Evolutionary conservation across 768 basidiomycete genomes (phyloP).

Genomic region (Agrocybe pediades): DNA sequence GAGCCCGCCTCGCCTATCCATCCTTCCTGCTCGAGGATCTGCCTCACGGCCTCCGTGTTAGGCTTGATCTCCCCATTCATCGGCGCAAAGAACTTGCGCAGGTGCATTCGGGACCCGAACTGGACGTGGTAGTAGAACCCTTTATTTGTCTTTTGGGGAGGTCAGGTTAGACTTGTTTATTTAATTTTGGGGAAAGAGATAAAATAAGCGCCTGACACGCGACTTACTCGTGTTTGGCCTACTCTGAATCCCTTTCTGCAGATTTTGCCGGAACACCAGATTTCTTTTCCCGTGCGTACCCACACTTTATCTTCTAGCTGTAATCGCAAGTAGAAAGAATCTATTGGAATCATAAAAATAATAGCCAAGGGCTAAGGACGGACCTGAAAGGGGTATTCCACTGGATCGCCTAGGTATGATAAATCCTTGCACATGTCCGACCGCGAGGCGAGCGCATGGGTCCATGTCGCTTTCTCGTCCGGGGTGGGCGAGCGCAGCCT

Average conservation of each 20-base stretch:
- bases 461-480: neutral
- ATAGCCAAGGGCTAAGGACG: neutral
- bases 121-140: slow-evolving; percentile 58
- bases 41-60: slow-evolving; percentile 45
- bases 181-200: neutral
- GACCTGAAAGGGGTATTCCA: slow-evolving; percentile 52
- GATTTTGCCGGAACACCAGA: slow-evolving; percentile 54
- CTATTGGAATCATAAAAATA: neutral
- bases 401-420: neutral
- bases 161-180: no score
- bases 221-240: slow-evolving; percentile 49
- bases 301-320: slow-evolving; percentile 48
- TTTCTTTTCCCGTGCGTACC: slow-evolving; percentile 50
- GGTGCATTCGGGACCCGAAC: slow-evolving; percentile 40
- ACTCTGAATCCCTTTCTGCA: slow-evolving; percentile 43
- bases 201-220: slow-evolving; percentile 13
- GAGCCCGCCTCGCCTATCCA: slow-evolving; percentile 35
- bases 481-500: neutral
- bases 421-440: neutral
- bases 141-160: slow-evolving; percentile 8
- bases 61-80: slow-evolving; percentile 71
- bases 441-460: neutral
- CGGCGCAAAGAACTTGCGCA: slow-evolving; percentile 65
- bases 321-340: slow-evolving; percentile 31
- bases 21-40: slow-evolving; percentile 49